Evolutionary conservation across 1,284 basidiomycete genomes (phyloP).

Genomic region (Boletus calvinii): DNA sequence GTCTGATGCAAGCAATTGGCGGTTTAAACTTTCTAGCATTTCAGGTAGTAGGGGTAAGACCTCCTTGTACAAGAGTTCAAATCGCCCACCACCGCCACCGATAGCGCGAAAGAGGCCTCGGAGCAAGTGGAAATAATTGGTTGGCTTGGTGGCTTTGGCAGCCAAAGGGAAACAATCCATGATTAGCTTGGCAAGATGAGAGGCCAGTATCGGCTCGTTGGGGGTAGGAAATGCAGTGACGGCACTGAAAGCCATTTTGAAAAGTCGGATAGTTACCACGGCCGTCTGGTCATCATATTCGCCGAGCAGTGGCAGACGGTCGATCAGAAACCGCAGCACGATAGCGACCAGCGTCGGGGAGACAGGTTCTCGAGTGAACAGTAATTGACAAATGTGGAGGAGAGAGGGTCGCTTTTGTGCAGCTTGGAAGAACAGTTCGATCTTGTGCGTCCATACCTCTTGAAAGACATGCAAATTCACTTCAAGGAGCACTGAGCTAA

Average conservation of each 20-base stretch:
- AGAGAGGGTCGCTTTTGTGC: constrained; percentile 78
- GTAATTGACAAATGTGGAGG: constrained; percentile 83
- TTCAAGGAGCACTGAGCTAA: constrained; percentile 76
- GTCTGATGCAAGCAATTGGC: constrained; percentile 83
- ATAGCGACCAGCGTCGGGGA: constrained; percentile 94
- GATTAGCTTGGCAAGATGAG: constrained; percentile 90
- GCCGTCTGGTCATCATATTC: constrained; percentile 82
- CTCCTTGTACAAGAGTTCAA: constrained; percentile 95
- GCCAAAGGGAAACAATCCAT: constrained; percentile 98
- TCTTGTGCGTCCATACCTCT: constrained; percentile 91
- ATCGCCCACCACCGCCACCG: constrained; percentile 90
- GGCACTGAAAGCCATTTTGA: constrained; percentile 96
- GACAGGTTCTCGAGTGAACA: constrained; percentile 83
- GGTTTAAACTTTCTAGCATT: constrained; percentile 94
- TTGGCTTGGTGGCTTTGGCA: constrained; percentile 87
- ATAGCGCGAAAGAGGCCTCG: constrained; percentile 95
- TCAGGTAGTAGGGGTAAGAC: constrained; percentile 95
- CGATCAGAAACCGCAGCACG: constrained; percentile 85
- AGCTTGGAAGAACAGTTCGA: constrained; percentile 84
- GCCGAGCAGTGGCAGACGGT: constrained; percentile 81
- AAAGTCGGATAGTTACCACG: constrained; percentile 83
- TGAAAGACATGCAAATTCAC: constrained; percentile 91
- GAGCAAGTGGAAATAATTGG: constrained; percentile 94
- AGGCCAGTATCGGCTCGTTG: constrained; percentile 92
- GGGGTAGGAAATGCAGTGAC: constrained; percentile 76